These are phyloP conservation scores for Hymenoscyphus linearis DNA, from an alignment of 2,329 filamentous ascomycete species.

Conservation along the genomic window DNA sequence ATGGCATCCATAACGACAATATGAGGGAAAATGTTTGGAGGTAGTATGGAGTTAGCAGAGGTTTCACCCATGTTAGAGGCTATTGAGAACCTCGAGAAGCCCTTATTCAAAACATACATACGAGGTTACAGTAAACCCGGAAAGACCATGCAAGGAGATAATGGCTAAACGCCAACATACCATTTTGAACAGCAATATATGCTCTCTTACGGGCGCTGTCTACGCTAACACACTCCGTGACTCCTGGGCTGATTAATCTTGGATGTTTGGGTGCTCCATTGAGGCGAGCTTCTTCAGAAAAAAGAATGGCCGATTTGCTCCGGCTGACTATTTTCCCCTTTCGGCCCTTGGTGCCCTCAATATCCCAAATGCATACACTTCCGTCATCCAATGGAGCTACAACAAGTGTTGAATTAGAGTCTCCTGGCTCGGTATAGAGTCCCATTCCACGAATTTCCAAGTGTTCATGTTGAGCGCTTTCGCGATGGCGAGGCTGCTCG, in stretches of 20 bases:
- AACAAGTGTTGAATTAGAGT: slow-evolving; percentile 52
- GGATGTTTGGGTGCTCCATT: slow-evolving; percentile 43
- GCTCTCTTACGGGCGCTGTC: slow-evolving; percentile 62
- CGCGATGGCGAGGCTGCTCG: slow-evolving; percentile 49
- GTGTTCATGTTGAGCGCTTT: slow-evolving; percentile 39
- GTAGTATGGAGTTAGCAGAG: not conserved
- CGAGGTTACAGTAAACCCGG: not conserved
- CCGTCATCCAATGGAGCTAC: slow-evolving; percentile 81
- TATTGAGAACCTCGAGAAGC: not conserved
- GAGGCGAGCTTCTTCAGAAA: slow-evolving; percentile 44
- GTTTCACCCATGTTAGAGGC: not conserved
- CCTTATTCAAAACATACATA: not conserved
- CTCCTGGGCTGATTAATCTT: slow-evolving; percentile 64
- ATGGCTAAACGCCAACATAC: slow-evolving; percentile 34
- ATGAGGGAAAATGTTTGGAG: not conserved
- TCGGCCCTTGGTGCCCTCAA: slow-evolving; percentile 48
- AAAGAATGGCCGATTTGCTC: slow-evolving; percentile 63
- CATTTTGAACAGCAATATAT: slow-evolving; percentile 74
- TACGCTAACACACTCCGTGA: slow-evolving; percentile 79
- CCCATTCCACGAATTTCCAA: slow-evolving; percentile 71
- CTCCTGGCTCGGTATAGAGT: slow-evolving; percentile 52
- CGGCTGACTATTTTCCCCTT: slow-evolving; percentile 60
- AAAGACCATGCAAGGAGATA: not conserved
- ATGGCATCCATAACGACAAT: not conserved
- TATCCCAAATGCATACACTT: slow-evolving; percentile 81